Evolutionary conservation across 2,329 filamentous ascomycete species (phyloP).

Genomic region (Xylaria polymorpha): DNA sequence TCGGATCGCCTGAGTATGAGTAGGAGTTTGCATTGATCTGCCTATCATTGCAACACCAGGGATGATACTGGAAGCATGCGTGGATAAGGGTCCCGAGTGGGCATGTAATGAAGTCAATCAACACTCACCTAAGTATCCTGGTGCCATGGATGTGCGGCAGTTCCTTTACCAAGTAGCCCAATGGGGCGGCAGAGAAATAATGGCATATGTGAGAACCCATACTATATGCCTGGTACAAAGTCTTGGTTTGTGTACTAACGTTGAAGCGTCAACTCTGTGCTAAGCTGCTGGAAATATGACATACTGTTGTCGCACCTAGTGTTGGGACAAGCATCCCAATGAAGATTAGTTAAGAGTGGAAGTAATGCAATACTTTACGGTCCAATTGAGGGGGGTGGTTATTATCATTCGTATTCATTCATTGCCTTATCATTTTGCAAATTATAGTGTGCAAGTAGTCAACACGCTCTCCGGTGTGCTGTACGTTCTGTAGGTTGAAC

Average conservation of each 20-base stretch:
- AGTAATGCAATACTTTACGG: not conserved
- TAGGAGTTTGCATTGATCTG: constrained; percentile 2
- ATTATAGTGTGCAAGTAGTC: not conserved
- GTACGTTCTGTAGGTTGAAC: not conserved
- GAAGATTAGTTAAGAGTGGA: not conserved
- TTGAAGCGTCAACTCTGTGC: not conserved
- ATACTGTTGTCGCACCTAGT: not conserved
- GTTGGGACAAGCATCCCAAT: not conserved
- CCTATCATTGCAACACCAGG: not conserved
- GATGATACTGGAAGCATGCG: constrained; percentile 11
- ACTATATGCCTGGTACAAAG: not conserved
- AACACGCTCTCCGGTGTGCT: too few species aligned
- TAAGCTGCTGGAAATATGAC: constrained; percentile 6
- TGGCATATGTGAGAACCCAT: not conserved
- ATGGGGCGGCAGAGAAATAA: not conserved
- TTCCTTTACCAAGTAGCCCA: not conserved
- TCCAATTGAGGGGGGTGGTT: not conserved
- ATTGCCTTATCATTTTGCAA: not conserved
- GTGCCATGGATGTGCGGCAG: not conserved
- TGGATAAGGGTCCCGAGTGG: constrained; percentile 24
- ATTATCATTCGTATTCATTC: not conserved
- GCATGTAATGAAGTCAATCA: constrained; percentile 6
- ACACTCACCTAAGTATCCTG: not conserved
- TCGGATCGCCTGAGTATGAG: constrained; percentile 12
- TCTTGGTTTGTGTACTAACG: not conserved